Conservation (phyloP, 495 filamentous ascomycete species). For the Penicillium soppii region DNA sequence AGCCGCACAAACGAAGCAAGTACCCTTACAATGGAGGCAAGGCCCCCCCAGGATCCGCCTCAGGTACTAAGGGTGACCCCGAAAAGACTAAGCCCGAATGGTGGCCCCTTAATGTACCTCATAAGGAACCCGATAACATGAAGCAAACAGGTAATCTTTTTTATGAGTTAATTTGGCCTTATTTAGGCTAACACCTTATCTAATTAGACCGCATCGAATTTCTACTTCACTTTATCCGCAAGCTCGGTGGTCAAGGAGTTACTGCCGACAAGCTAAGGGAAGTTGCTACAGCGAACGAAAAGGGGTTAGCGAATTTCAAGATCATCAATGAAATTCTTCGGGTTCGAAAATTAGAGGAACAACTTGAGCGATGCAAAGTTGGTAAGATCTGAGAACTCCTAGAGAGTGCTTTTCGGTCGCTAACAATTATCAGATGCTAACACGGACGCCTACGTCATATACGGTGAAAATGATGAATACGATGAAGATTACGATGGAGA, state of each 20-base stretch:
- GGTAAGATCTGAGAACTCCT: conserved; percentile 12
- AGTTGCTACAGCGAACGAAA: conserved; percentile 37
- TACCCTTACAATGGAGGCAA: no score
- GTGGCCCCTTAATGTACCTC: conserved; percentile 73
- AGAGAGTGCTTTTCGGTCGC: not conserved
- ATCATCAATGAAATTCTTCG: conserved; percentile 53
- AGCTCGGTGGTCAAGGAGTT: conserved; percentile 29
- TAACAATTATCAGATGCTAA: not conserved
- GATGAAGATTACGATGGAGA: no score
- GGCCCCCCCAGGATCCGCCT: no score
- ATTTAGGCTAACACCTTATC: not conserved
- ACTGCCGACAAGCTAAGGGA: conserved; percentile 41
- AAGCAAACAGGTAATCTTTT: conserved; percentile 64
- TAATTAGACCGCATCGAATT: conserved; percentile 37
- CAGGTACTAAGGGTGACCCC: no score
- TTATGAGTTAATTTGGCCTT: not conserved
- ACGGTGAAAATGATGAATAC: no score
- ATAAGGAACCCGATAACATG: conserved; percentile 84
- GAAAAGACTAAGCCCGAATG: conserved; percentile 76
- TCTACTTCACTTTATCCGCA: conserved; percentile 42
- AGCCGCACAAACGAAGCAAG: no score
- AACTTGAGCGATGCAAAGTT: conserved; percentile 50
- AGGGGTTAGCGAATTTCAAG: conserved; percentile 34
- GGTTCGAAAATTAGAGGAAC: conserved; percentile 53
- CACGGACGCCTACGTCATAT: not conserved